Percentiles rank a stretch among this genome's conserved stretches.
phyloP scores from a whole-genome alignment of 2,329 filamentous ascomycete genomes.

The Tolypocladium pustulatum region DNA sequence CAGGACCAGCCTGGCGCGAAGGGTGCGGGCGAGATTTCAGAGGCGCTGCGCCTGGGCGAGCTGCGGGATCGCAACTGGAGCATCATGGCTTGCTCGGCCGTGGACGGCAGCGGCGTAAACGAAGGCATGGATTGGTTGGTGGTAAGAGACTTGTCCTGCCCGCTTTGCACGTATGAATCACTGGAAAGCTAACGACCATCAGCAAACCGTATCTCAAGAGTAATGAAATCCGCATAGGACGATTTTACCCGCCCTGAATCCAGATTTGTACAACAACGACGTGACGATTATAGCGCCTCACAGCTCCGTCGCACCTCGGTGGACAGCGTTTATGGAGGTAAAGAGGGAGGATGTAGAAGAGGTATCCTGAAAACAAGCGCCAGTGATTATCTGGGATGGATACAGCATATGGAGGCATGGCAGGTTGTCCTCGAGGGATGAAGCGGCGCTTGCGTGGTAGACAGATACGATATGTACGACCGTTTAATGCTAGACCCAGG shows the following conservation, averaged over 20 bases:
- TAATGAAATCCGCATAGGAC: constrained; percentile 8
- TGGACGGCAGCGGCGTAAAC: constrained; percentile 86
- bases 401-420: not conserved
- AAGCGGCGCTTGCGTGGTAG: not conserved
- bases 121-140: constrained; percentile 99
- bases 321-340: constrained; percentile 12
- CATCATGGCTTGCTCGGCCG: constrained; percentile 93
- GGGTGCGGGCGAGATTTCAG: constrained; percentile 91
- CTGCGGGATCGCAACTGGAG: constrained; percentile 97
- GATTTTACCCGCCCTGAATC: constrained; percentile 8
- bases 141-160: constrained; percentile 40
- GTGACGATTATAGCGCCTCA: constrained; percentile 17
- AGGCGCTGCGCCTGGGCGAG: constrained; percentile 81
- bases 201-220: constrained; percentile 27
- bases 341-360: constrained; percentile 3
- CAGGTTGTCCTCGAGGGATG: not conserved
- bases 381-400: constrained; percentile 1
- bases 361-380: constrained; percentile 1
- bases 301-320: constrained; percentile 16
- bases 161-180: not conserved
- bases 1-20: constrained; percentile 96
- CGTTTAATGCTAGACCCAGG: constrained; percentile 7
- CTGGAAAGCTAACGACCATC: not conserved
- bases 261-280: constrained; percentile 20
- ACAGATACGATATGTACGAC: constrained; percentile 6